Evolutionary conservation across 139 green algal genomes (phyloP), one percentile per base, ranked within the genome.

Genomic region (Gonium pectorale): DNA sequence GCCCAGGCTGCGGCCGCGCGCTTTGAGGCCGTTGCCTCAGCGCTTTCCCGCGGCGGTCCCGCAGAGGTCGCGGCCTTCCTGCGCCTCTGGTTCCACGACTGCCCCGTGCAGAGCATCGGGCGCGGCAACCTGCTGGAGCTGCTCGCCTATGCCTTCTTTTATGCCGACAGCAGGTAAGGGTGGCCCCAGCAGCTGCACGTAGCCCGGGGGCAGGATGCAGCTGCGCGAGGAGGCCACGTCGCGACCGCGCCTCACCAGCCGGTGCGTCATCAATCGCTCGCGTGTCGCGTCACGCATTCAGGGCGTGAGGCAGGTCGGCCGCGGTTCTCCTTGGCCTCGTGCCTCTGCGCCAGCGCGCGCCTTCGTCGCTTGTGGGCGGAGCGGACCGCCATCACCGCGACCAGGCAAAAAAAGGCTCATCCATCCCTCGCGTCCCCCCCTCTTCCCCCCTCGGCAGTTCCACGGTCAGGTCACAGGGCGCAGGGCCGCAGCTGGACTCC

Each of bases 141-240:
- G 19, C 71, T 86, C 19, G 75, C 75, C 0, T 88, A 90, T 37
- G 87, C 87, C 31, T 62, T 90, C 31, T 88, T 85, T 67, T 86
- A 86, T 68, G 52, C 41, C 5, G 40, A 68, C 27, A 54, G 56
- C 74, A 86, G 78, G 86, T 69, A 6, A 59, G 27, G 51, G 33
- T n/a, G n/a, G n/a, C n/a, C n/a, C n/a, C n/a, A n/a, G n/a, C n/a
- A n/a, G n/a, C n/a, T n/a, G n/a, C n/a, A n/a, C n/a, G n/a, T n/a
- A n/a, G n/a, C n/a, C n/a, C n/a, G n/a, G n/a, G n/a, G n/a, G n/a
- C n/a, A n/a, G n/a, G n/a, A n/a, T n/a, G n/a, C n/a, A n/a, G n/a
- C n/a, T n/a, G n/a, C n/a, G n/a, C n/a, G n/a, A n/a, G n/a, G n/a
- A n/a, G n/a, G n/a, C n/a, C n/a, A n/a, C n/a, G n/a, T n/a, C n/a